phyloP scores from a whole-genome alignment of 2,329 filamentous ascomycete species.

The Pseudomassariella vexata region DNA sequence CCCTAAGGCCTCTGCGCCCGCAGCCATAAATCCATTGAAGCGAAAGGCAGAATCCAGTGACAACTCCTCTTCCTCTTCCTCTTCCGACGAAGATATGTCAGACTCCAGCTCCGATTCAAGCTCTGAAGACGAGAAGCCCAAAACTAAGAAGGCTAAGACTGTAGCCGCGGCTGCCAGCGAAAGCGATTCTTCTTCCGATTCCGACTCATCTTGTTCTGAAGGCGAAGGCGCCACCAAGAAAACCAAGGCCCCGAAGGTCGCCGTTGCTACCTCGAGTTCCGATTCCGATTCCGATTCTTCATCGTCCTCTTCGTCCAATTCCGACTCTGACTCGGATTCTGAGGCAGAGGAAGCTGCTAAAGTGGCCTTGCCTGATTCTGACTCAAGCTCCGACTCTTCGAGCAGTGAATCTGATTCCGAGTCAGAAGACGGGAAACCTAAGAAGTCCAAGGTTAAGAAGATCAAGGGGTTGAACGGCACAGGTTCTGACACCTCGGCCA shows the following conservation, averaged over 20 bases:
- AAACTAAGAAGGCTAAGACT: constrained; percentile 34
- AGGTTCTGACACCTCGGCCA: constrained; percentile 37
- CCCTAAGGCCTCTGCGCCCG: constrained; percentile 13
- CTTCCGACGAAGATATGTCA: constrained; percentile 14
- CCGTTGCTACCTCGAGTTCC: constrained; percentile 24
- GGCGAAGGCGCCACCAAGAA: constrained; percentile 15
- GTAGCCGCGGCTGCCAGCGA: constrained; percentile 20
- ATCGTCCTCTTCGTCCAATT: constrained; percentile 25
- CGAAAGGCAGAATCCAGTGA: constrained; percentile 42
- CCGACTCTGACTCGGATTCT: constrained; percentile 30
- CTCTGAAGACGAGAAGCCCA: constrained; percentile 30
- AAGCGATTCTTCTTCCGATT: constrained; percentile 28
- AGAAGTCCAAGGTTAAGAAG: constrained; percentile 15
- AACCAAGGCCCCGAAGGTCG: constrained; percentile 5
- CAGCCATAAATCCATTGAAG: constrained; percentile 41
- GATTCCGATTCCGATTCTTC: constrained; percentile 28
- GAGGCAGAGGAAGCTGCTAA: constrained; percentile 29
- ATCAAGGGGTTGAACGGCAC: constrained; percentile 19
- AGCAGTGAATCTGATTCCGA: constrained; percentile 33
- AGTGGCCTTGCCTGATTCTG: constrained; percentile 37
- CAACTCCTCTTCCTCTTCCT: constrained; percentile 29
- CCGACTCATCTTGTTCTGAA: constrained; percentile 23
- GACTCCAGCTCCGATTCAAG: constrained; percentile 30
- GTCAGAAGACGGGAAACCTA: constrained; percentile 25
- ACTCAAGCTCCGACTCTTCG: constrained; percentile 25